Evolutionary conservation across 2,329 filamentous ascomycete genomes (phyloP).

Genomic region (Paecilomyces formosus): DNA sequence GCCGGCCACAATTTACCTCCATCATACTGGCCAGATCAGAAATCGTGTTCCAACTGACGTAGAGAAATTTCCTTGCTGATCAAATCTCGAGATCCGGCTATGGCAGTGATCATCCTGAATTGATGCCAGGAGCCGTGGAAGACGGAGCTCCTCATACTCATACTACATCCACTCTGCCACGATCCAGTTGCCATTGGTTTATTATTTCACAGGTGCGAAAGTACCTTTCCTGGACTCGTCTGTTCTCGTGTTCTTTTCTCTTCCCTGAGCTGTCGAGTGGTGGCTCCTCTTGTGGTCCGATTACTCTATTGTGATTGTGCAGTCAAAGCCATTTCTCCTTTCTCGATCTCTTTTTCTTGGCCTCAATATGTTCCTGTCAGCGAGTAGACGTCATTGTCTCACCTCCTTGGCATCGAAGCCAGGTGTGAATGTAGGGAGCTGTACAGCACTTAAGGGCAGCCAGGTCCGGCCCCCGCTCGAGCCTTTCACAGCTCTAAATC

Average conservation of each 20-base stretch:
- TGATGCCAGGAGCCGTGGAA: background rate
- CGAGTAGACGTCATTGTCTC: background rate
- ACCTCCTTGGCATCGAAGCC: background rate
- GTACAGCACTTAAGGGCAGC: background rate
- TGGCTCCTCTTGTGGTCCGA: background rate
- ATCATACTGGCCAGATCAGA: background rate
- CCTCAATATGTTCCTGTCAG: background rate
- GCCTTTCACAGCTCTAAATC: background rate
- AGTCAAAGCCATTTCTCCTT: background rate
- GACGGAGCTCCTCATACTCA: background rate
- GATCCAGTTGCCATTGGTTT: background rate
- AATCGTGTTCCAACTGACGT: background rate
- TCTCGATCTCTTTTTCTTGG: background rate
- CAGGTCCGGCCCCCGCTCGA: background rate
- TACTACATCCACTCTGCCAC: background rate
- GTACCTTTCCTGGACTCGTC: background rate
- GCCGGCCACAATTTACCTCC: background rate
- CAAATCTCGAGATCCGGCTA: background rate
- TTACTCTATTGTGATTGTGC: background rate
- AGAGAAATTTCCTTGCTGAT: background rate
- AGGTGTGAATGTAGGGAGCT: conserved; percentile 6
- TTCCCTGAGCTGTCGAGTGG: background rate
- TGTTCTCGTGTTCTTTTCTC: background rate
- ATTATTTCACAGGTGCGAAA: background rate
- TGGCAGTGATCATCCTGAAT: background rate